Evolutionary conservation across 768 basidiomycete genomes (phyloP).

Genomic region (Kwoniella bestiolae): DNA sequence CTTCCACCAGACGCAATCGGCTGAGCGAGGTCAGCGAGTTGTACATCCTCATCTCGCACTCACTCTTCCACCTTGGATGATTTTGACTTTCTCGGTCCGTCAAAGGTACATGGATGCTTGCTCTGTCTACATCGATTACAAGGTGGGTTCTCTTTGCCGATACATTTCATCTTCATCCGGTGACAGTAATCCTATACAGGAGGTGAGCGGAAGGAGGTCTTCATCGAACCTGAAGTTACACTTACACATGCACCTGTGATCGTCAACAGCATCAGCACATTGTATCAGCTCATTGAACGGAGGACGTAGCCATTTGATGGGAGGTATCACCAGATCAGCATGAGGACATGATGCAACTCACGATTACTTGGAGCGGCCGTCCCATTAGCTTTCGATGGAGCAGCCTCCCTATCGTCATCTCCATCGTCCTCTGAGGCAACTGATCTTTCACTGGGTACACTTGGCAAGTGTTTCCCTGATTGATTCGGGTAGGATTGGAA

Average conservation of each 20-base stretch:
- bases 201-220: neutral
- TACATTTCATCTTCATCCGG: slow-evolving; percentile 54
- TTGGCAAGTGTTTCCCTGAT: neutral
- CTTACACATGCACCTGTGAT: slow-evolving; percentile 35
- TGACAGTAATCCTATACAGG: slow-evolving; percentile 45
- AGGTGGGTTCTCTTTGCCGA: slow-evolving; percentile 49
- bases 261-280: neutral
- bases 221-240: neutral
- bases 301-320: too few species aligned
- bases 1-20: slow-evolving; percentile 44
- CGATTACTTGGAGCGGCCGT: slow-evolving; percentile 11
- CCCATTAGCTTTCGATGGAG: slow-evolving; percentile 9
- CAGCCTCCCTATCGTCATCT: slow-evolving; percentile 8
- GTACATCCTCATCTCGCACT: slow-evolving; percentile 6
- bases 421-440: slow-evolving; percentile 17
- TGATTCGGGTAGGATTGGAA: slow-evolving; percentile 7
- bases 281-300: too few species aligned
- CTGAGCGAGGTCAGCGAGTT: slow-evolving; percentile 17
- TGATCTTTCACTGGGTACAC: slow-evolving; percentile 19
- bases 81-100: slow-evolving; percentile 48
- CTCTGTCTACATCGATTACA: slow-evolving; percentile 46
- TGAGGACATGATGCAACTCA: slow-evolving; percentile 1
- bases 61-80: slow-evolving; percentile 50
- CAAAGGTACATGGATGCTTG: slow-evolving; percentile 48
- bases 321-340: too few species aligned